phyloP scores from a whole-genome alignment of 116 monocot species.

The Phalaenopsis hybrid region DNA sequence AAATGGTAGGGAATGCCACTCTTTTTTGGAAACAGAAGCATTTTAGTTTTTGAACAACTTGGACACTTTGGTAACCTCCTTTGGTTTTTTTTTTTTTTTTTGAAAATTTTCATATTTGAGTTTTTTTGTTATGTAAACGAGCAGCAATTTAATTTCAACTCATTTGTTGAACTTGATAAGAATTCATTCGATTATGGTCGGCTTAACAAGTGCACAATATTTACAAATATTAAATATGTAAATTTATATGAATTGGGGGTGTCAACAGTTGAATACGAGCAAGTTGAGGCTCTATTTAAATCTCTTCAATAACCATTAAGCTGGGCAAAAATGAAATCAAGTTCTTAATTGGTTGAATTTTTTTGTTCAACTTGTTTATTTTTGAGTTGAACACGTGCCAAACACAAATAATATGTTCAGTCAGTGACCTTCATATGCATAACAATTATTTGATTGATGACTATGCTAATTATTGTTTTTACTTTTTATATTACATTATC shows the following conservation, averaged over 20 bases:
- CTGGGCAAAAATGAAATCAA: not conserved
- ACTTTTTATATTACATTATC: not conserved
- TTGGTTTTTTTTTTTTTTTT: not conserved
- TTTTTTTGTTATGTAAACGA: not conserved
- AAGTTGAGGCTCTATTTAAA: not conserved
- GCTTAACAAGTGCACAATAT: not conserved
- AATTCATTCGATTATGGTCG: not conserved
- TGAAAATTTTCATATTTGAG: not conserved
- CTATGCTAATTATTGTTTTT: not conserved
- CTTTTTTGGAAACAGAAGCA: too few relatives aligned
- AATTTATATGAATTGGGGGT: not conserved
- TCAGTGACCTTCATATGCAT: not conserved
- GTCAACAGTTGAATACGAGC: not conserved
- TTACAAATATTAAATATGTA: not conserved
- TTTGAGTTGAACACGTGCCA: not conserved
- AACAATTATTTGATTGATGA: not conserved
- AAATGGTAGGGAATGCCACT: too few relatives aligned
- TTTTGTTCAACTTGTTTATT: not conserved
- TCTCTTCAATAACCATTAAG: too few relatives aligned
- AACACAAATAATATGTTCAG: not conserved
- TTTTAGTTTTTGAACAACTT: not conserved
- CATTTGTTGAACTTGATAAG: not conserved
- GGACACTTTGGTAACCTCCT: not conserved
- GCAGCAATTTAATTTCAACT: not conserved
- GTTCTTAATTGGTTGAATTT: not conserved